Evolutionary conservation across 148 eudicot genomes (phyloP), one percentile per base, ranked within the genome.

Genomic region (Agrostemma githago): DNA sequence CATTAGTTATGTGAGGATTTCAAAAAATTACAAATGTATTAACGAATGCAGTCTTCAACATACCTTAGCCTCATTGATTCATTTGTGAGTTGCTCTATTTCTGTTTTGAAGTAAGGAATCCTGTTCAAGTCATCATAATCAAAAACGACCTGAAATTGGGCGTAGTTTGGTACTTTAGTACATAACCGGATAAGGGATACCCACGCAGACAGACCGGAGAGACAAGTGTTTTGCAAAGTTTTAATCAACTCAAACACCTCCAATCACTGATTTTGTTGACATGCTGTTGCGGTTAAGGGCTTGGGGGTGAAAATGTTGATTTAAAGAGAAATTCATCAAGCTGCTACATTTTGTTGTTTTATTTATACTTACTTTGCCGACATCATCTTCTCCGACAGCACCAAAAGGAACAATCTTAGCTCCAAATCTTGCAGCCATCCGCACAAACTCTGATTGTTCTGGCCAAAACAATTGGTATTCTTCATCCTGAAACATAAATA

Each of bases 391-490:
- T 41, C 95, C 97, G n/a, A 92, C 92, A 75, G 68, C 85, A 20
- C 97, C 92, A 75, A 92, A 92, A 62, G 97, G 97, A 68, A 92
- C 76, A 60, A 92, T 88, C 81, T 77, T 89, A 37, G 97, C 97
- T 80, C 97, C 92, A 87, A 88, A 89, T 83, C 85, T 88, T 41
- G 89, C 88, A 54, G 95, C 95, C 92, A 90, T 92, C 80, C 92
- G 81, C 12, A 89, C 85, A 81, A 90, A 88, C 80, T 92, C 96
- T 0, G 97, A 78, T 44, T 82, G 83, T 74, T 92, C 90, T 9
- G 96, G 96, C 96, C 97, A 92, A 77, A 92, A 88, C 65, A 92
- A 78, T 65, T 83, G 83, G 77, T 90, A 87, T 34, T 83, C 91
- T 81, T 92, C 97, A 26, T 92, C 96, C 97, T 90, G 83, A 68